Evolutionary conservation across 2,329 filamentous ascomycete genomes (phyloP).

Genomic region (Plenodomus biglobosus): DNA sequence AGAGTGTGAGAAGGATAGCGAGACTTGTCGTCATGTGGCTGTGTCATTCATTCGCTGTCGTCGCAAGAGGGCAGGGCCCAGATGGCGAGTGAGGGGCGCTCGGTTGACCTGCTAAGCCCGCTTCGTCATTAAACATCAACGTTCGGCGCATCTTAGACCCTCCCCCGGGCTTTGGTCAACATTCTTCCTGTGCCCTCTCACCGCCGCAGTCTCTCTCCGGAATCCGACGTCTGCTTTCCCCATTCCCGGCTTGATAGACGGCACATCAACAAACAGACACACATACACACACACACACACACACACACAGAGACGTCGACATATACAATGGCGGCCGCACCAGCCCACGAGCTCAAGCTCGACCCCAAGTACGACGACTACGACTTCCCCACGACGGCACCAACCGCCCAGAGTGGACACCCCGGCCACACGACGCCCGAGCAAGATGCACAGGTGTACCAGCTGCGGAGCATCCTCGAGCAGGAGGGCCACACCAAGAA

Average conservation of each 20-base stretch:
- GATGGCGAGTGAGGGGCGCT: slow-evolving; percentile 15
- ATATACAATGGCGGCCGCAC: slow-evolving; percentile 35
- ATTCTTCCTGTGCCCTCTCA: background rate
- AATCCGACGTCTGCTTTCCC: slow-evolving; percentile 3
- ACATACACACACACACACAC: too few species aligned
- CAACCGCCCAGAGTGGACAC: slow-evolving; percentile 72
- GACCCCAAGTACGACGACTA: slow-evolving; percentile 96
- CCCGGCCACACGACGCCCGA: slow-evolving; percentile 82
- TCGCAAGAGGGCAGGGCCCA: slow-evolving; percentile 5
- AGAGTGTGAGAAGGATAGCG: background rate
- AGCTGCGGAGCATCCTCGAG: slow-evolving; percentile 85
- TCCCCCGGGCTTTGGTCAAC: background rate
- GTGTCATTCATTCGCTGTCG: slow-evolving; percentile 9
- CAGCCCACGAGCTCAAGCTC: slow-evolving; percentile 50
- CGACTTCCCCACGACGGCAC: slow-evolving; percentile 81
- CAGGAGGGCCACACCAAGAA: slow-evolving; percentile 76
- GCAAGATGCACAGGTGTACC: slow-evolving; percentile 86
- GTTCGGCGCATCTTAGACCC: too few species aligned
- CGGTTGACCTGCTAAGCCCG: slow-evolving; percentile 26
- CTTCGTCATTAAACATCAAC: slow-evolving; percentile 29
- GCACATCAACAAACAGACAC: too few species aligned
- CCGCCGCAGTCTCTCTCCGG: slow-evolving; percentile 3
- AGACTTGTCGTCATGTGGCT: slow-evolving; percentile 16
- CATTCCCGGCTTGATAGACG: slow-evolving; percentile 3
- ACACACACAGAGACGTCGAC: too few species aligned